These are phyloP conservation scores for Cordyceps pruinosa DNA, from an alignment of 2,329 filamentous ascomycete species.

Conservation along the genomic window DNA sequence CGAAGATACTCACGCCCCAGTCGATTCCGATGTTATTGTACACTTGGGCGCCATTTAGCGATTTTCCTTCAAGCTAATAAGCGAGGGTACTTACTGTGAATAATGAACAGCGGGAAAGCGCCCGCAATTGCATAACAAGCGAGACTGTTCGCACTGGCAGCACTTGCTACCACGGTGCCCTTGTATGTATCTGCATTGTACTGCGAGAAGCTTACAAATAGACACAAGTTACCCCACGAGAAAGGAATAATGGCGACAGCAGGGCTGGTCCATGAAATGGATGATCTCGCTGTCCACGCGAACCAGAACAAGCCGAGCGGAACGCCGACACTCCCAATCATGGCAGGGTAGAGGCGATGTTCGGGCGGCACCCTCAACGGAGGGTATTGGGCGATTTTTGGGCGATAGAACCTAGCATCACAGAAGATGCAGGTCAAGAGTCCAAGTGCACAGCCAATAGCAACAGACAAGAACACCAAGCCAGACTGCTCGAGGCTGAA, in stretches of 20 bases:
- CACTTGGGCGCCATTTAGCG: slow-evolving; percentile 51
- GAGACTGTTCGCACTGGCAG: slow-evolving; percentile 52
- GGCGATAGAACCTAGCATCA: slow-evolving; percentile 36
- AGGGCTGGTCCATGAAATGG: slow-evolving; percentile 43
- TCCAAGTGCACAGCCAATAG: slow-evolving; percentile 39
- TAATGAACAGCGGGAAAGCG: slow-evolving; percentile 56
- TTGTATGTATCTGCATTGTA: slow-evolving; percentile 53
- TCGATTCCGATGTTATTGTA: slow-evolving; percentile 35
- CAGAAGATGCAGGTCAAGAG: slow-evolving; percentile 33
- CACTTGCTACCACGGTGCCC: slow-evolving; percentile 48
- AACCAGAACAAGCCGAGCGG: slow-evolving; percentile 54
- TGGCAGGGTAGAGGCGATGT: slow-evolving; percentile 50
- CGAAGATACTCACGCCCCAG: slow-evolving; percentile 42
- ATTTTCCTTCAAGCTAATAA: too few relatives aligned
- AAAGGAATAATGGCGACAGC: slow-evolving; percentile 48
- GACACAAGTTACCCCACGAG: slow-evolving; percentile 52
- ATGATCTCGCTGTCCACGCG: slow-evolving; percentile 44
- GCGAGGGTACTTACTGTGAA: too few relatives aligned
- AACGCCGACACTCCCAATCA: slow-evolving; percentile 48
- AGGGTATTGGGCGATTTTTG: slow-evolving; percentile 25
- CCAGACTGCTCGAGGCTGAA: slow-evolving; percentile 37
- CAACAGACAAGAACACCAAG: slow-evolving; percentile 39
- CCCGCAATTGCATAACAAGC: slow-evolving; percentile 48
- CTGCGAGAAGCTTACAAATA: slow-evolving; percentile 47
- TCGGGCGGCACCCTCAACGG: slow-evolving; percentile 41